Evolutionary conservation across 768 basidiomycete species (phyloP).

Genomic region (Crassisporium funariophilum): DNA sequence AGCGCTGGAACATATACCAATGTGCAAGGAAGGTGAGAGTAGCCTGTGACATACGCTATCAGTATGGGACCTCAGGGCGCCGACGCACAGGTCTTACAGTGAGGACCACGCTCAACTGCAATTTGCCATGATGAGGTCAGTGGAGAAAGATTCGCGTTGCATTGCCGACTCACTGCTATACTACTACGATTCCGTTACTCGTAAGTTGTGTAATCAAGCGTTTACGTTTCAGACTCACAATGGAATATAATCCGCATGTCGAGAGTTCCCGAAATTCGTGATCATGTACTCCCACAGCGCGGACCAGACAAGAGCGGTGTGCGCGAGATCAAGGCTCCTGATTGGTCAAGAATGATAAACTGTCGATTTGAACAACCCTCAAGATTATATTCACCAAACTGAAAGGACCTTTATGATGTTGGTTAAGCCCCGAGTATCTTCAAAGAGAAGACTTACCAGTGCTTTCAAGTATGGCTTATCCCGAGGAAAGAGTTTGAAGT

Average conservation of each 20-base stretch:
- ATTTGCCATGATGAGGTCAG: too few species aligned
- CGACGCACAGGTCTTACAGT: slow-evolving; percentile 17
- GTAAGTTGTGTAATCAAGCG: neutral
- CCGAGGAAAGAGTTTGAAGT: slow-evolving; percentile 34
- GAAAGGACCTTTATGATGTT: slow-evolving; percentile 8
- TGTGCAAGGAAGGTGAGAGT: slow-evolving; percentile 32
- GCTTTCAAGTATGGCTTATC: slow-evolving; percentile 28
- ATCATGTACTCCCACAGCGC: slow-evolving; percentile 43
- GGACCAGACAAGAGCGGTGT: slow-evolving; percentile 38
- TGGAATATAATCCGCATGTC: slow-evolving; percentile 35
- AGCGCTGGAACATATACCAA: slow-evolving; percentile 21
- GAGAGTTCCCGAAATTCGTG: slow-evolving; percentile 26
- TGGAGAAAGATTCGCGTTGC: too few species aligned
- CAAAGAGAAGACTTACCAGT: slow-evolving; percentile 21
- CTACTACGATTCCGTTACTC: slow-evolving; percentile 4
- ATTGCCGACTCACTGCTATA: slow-evolving; percentile 23
- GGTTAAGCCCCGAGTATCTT: slow-evolving; percentile 4
- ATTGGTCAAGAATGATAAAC: neutral
- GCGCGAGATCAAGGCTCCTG: slow-evolving; percentile 41
- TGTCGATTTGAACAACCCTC: too few species aligned
- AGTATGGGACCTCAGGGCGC: neutral
- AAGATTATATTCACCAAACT: too few species aligned
- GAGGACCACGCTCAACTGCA: slow-evolving; percentile 24
- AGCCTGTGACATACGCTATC: slow-evolving; percentile 15
- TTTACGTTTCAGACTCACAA: slow-evolving; percentile 24